Evolutionary conservation across 257 asterid species (phyloP).

Genomic region (Ilex asprella): DNA sequence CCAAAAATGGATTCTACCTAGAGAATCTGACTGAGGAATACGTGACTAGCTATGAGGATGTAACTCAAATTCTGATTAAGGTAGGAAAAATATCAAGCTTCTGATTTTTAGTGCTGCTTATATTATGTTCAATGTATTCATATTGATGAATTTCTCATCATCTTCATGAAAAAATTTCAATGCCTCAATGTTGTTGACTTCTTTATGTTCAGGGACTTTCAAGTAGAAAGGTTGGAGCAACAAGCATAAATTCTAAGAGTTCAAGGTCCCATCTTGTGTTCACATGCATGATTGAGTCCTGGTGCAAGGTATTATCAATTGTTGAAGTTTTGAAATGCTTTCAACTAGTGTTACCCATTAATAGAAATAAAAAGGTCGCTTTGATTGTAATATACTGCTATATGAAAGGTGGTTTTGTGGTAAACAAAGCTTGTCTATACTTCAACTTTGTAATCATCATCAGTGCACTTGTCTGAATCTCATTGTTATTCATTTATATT

Average conservation of each 20-base stretch:
- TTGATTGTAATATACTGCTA: no score
- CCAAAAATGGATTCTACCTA: slow-evolving; percentile 75
- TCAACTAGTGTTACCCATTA: no score
- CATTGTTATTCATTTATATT: no score
- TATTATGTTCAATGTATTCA: background rate
- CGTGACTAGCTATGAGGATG: slow-evolving; percentile 73
- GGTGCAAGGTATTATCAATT: slow-evolving; percentile 72
- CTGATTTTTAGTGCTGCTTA: background rate
- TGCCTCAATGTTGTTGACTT: background rate
- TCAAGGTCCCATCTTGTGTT: slow-evolving; percentile 91
- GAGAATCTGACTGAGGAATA: slow-evolving; percentile 91
- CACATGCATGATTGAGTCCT: slow-evolving; percentile 86
- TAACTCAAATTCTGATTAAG: slow-evolving; percentile 80
- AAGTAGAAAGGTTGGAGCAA: slow-evolving; percentile 80
- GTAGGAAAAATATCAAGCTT: slow-evolving; percentile 22
- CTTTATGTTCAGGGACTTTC: slow-evolving; percentile 67
- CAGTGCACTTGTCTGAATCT: no score
- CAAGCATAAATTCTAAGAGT: slow-evolving; percentile 85
- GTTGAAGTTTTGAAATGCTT: no score
- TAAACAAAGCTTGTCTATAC: background rate
- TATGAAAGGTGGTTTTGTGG: no score
- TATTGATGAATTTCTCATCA: no score
- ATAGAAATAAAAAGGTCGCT: no score
- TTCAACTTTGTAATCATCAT: no score
- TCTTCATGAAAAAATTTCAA: no score